A percentile compares a stretch with the other conserved stretches of the same genome.
phyloP scores from a whole-genome alignment of 345 rosid species.

The Gossypioides kirkii region DNA sequence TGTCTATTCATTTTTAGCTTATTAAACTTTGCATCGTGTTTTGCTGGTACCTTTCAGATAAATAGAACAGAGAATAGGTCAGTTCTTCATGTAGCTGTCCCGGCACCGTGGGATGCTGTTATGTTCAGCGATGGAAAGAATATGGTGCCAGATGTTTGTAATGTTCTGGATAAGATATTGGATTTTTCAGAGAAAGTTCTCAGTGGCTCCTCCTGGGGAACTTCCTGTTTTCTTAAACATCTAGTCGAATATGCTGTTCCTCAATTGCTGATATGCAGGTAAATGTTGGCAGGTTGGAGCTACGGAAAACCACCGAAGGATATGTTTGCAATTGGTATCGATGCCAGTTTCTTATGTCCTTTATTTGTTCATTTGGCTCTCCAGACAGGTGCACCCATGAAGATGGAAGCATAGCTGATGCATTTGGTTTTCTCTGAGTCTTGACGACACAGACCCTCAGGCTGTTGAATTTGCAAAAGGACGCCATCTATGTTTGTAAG shows the following conservation, averaged over 20 bases:
- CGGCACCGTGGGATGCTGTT: slow-evolving; percentile 75
- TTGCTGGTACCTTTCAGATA: slow-evolving; percentile 44
- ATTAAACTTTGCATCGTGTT: background rate
- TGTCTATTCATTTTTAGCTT: background rate
- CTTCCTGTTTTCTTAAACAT: slow-evolving; percentile 5
- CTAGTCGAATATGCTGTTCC: slow-evolving; percentile 9
- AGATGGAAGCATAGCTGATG: background rate
- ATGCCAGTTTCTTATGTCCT: slow-evolving; percentile 96
- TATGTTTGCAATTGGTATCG: slow-evolving; percentile 86
- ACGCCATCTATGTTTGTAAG: slow-evolving; percentile 84
- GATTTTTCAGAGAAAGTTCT: slow-evolving; percentile 80
- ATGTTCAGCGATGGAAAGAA: slow-evolving; percentile 75
- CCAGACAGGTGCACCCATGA: slow-evolving; percentile 52
- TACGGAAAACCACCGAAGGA: slow-evolving; percentile 77
- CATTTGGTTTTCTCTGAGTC: slow-evolving; percentile 14
- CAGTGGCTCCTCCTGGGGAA: slow-evolving; percentile 92
- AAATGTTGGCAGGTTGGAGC: slow-evolving; percentile 71
- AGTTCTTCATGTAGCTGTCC: slow-evolving; percentile 89
- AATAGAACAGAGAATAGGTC: slow-evolving; percentile 88
- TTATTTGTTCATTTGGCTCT: slow-evolving; percentile 90
- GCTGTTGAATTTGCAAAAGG: slow-evolving; percentile 65
- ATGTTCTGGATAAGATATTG: slow-evolving; percentile 77
- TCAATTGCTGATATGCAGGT: slow-evolving; percentile 17
- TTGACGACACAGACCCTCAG: slow-evolving; percentile 63
- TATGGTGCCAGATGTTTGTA: slow-evolving; percentile 88